Evolutionary conservation across 345 rosid species (phyloP).

Genomic region (Lepidium sativum): DNA sequence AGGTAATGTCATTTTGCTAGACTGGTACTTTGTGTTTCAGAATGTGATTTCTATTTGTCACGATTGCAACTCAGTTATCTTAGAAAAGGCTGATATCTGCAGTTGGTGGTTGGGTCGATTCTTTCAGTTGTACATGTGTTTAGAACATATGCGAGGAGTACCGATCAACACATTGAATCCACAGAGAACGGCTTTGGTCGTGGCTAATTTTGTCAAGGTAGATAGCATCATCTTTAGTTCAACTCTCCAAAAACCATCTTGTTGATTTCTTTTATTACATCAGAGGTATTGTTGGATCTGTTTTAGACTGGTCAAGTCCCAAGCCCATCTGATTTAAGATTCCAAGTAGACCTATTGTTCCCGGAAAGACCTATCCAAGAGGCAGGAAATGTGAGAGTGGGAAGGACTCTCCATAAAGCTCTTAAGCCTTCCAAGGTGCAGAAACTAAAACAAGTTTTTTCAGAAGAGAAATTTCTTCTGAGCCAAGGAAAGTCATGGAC

Average conservation of each 20-base stretch:
- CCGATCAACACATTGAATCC: constrained; percentile 89
- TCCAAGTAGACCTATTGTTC: constrained; percentile 61
- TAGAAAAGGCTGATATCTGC: constrained; percentile 25
- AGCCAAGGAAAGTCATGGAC: constrained; percentile 45
- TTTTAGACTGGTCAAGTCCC: constrained; percentile 66
- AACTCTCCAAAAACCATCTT: not conserved
- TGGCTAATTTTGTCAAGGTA: constrained; percentile 80
- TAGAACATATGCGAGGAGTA: constrained; percentile 59
- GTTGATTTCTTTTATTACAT: constrained; percentile 3
- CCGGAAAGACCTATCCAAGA: constrained; percentile 73
- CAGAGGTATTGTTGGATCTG: constrained; percentile 5
- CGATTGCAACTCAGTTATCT: not conserved
- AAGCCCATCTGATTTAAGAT: constrained; percentile 77
- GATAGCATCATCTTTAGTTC: constrained; percentile 2
- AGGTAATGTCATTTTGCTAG: constrained; percentile 35
- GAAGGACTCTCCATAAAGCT: constrained; percentile 55
- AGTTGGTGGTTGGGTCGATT: constrained; percentile 76
- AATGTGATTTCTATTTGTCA: not conserved
- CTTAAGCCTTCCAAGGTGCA: constrained; percentile 57
- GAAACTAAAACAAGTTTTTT: constrained; percentile 50
- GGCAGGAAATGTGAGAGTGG: constrained; percentile 81
- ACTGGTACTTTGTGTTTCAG: not conserved
- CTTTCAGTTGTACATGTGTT: constrained; percentile 60
- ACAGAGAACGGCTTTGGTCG: constrained; percentile 81
- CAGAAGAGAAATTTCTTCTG: constrained; percentile 67